Evolutionary conservation across 768 basidiomycete genomes (phyloP), one percentile per base, ranked within the genome.

Genomic region (Cyathus striatus): DNA sequence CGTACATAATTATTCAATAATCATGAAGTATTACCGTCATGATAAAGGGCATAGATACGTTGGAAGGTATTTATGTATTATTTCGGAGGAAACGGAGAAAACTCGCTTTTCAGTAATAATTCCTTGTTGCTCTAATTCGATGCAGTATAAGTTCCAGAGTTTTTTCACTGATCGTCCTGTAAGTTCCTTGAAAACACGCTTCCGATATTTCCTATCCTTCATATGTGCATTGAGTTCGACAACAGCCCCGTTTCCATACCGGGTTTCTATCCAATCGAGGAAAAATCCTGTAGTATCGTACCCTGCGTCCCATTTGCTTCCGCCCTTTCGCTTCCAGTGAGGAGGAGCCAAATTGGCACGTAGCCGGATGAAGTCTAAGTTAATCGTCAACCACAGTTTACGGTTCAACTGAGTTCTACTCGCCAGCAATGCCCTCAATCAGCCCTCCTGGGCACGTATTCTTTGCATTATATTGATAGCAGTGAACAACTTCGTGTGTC

Each of bases 351-450:
- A 67, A 2, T 70, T 70, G 6, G 77, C 74, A 30, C 70, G 69
- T 23, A 86, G 62, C 42, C 88, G 78, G 24, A 90, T 83, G 60
- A 75, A 90, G 57, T 90, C 88, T 83, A 54, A n/a, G n/a, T n/a
- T n/a, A n/a, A n/a, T n/a, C n/a, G n/a, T n/a, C n/a, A n/a, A n/a
- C n/a, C n/a, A n/a, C n/a, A n/a, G n/a, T n/a, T n/a, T n/a, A n/a
- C n/a, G n/a, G n/a, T n/a, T n/a, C n/a, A n/a, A n/a, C n/a, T n/a
- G n/a, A 30, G 23, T 9, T 22, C n/a, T 13, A 47, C 66, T 33
- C 45, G 83, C 86, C 86, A 58, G 87, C 88, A 21, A 91, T 71
- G 16, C 88, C 88, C 55, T 91, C 88, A 48, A 87, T 78, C 37
- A 91, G 63, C 2, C 88, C 88, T 1, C 76, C 73, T 0, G 85